phyloP scores from a whole-genome alignment of 2,329 filamentous ascomycete species.

The Alternaria gansuensis region DNA sequence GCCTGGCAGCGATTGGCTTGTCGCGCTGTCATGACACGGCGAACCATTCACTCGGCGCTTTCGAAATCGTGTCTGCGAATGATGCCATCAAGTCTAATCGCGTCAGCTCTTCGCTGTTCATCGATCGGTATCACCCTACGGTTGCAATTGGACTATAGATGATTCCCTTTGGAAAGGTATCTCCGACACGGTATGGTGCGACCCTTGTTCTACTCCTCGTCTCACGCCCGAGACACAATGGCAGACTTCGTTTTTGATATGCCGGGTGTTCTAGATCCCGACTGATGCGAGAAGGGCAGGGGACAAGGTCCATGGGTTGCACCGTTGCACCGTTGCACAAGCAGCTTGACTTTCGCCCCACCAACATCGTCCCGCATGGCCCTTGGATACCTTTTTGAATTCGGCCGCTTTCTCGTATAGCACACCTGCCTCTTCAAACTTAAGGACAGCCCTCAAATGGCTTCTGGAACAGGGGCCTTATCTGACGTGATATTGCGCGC shows the following conservation, averaged over 20 bases:
- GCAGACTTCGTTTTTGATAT: neutral
- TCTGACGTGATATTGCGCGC: conserved; percentile 13
- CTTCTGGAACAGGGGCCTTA: conserved; percentile 3
- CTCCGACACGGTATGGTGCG: neutral
- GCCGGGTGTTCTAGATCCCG: conserved; percentile 3
- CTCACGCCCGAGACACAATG: neutral
- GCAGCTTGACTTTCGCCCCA: neutral
- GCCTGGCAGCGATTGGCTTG: conserved; percentile 1
- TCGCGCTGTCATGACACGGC: neutral
- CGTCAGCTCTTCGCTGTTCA: neutral
- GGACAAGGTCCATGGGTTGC: neutral
- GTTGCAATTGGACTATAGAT: neutral
- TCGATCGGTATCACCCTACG: neutral
- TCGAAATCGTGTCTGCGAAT: conserved; percentile 9
- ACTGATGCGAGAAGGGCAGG: neutral
- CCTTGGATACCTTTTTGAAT: neutral
- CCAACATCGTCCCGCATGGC: conserved; percentile 1
- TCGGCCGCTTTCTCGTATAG: neutral
- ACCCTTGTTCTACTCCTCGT: neutral
- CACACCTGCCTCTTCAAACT: conserved; percentile 22
- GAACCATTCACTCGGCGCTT: neutral
- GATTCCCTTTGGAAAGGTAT: neutral
- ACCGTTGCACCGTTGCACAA: neutral
- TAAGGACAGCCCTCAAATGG: conserved; percentile 12
- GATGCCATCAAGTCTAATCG: conserved; percentile 1